Conservation (phyloP, 2,329 filamentous ascomycete species). For the Onygena corvina region DNA sequence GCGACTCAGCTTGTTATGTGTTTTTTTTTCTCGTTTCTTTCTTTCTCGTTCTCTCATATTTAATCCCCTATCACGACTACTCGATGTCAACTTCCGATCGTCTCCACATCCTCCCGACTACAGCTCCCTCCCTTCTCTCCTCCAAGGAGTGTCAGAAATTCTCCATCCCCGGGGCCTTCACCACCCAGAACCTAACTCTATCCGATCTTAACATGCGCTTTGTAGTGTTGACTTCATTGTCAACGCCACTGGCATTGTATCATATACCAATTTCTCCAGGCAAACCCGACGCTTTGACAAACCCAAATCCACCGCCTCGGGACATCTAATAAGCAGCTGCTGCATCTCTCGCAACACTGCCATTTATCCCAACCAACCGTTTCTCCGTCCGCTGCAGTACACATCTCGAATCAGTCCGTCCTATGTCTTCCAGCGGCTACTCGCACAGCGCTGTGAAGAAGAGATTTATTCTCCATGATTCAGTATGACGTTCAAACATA, state of each 20-base stretch:
- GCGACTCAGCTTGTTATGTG: neutral
- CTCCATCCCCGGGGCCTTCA: neutral
- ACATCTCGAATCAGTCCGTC: neutral
- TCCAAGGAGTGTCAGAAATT: neutral
- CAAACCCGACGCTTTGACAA: neutral
- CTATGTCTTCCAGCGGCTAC: neutral
- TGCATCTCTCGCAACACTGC: neutral
- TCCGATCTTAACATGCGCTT: neutral
- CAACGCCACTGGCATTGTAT: slow-evolving; percentile 2
- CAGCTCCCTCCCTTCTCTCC: neutral
- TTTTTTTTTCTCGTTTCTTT: neutral
- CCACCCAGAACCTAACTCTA: neutral
- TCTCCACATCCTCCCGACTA: neutral
- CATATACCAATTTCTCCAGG: neutral
- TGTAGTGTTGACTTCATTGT: neutral
- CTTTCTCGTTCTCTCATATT: neutral
- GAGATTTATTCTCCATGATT: neutral
- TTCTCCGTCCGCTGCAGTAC: neutral
- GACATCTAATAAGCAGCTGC: neutral
- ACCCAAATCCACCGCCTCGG: neutral
- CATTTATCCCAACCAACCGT: neutral
- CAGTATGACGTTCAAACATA: neutral
- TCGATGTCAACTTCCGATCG: neutral
- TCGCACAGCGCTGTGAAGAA: neutral
- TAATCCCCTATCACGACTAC: neutral